A percentile compares a stretch with the other conserved stretches of the same genome.
phyloP scores from a whole-genome alignment of 2,329 filamentous ascomycete species.

The Colletotrichum orbiculare region DNA sequence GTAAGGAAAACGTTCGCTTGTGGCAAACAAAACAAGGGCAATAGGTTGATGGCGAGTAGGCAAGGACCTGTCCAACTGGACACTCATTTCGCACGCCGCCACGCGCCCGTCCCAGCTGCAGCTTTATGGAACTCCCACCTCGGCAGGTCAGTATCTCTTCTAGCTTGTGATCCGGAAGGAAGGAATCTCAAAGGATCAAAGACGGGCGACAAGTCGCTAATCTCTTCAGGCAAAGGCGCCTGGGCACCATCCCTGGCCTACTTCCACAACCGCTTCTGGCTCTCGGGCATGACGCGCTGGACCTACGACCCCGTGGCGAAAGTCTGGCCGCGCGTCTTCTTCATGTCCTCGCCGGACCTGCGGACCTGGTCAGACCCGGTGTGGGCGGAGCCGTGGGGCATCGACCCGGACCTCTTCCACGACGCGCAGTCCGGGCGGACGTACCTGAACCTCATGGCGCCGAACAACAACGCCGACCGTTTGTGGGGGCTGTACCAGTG shows the following conservation, averaged over 20 bases:
- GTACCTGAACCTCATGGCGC: conserved; percentile 39
- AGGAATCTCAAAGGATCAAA: no score
- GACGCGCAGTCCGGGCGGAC: conserved; percentile 33
- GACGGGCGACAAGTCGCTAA: no score
- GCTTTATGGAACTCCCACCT: conserved; percentile 22
- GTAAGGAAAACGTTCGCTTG: not conserved
- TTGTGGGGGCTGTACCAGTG: conserved; percentile 40
- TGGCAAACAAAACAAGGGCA: no score
- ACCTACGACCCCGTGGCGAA: conserved; percentile 49
- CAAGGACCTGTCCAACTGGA: conserved; percentile 54
- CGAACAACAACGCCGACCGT: conserved; percentile 37
- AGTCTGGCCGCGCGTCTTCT: conserved; percentile 47
- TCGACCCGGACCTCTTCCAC: conserved; percentile 33
- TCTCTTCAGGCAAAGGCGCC: not conserved
- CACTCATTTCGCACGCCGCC: conserved; percentile 43
- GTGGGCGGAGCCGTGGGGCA: conserved; percentile 33
- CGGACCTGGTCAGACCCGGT: conserved; percentile 18
- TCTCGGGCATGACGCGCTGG: conserved; percentile 45
- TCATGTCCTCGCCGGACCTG: conserved; percentile 38
- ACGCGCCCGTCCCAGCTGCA: conserved; percentile 25
- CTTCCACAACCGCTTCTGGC: conserved; percentile 18
- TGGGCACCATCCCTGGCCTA: conserved; percentile 20
- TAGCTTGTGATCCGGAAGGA: no score
- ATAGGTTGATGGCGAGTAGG: conserved; percentile 41
- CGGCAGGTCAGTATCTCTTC: not conserved